phyloP scores from a whole-genome alignment of 1,139 yeast species.

The Candida sp. region DNA sequence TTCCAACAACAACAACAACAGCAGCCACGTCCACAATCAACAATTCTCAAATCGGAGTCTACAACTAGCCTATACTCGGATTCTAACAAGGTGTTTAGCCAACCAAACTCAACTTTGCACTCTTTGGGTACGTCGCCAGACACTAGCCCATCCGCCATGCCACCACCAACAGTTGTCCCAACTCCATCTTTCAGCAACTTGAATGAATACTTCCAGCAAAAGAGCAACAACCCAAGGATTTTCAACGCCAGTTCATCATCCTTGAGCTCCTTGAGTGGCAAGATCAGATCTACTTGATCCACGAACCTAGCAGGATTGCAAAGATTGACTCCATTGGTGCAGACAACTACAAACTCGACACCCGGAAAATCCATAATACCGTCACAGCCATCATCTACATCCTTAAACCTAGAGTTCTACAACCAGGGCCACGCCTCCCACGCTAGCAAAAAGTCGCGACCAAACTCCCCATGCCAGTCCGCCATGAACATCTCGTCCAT shows the following conservation, averaged over 20 bases:
- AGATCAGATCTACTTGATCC: slow-evolving; percentile 18
- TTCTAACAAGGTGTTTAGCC: slow-evolving; percentile 21
- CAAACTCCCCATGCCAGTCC: slow-evolving; percentile 39
- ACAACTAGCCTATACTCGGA: slow-evolving; percentile 14
- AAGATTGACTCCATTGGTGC: slow-evolving; percentile 45
- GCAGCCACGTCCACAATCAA: slow-evolving; percentile 3
- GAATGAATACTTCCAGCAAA: slow-evolving; percentile 34
- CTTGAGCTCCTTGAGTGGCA: slow-evolving; percentile 28
- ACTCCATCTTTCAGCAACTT: slow-evolving; percentile 31
- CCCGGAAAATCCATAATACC: slow-evolving; percentile 10
- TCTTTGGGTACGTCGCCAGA: slow-evolving; percentile 43
- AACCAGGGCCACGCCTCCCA: slow-evolving; percentile 12
- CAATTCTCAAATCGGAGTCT: slow-evolving; percentile 15
- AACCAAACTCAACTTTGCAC: slow-evolving; percentile 23
- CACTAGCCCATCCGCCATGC: slow-evolving; percentile 5
- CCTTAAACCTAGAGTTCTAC: slow-evolving; percentile 34
- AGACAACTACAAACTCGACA: slow-evolving; percentile 9
- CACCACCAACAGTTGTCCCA: slow-evolving; percentile 10
- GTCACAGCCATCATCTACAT: slow-evolving; percentile 21
- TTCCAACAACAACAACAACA: slow-evolving; percentile 5
- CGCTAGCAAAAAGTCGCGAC: slow-evolving; percentile 40
- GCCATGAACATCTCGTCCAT: slow-evolving; percentile 13
- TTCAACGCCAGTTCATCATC: slow-evolving; percentile 30
- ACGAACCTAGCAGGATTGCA: slow-evolving; percentile 30
- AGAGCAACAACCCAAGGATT: slow-evolving; percentile 16